These are phyloP conservation scores for Volvariella volvacea DNA, from an alignment of 1,284 basidiomycete species.

Conservation along the genomic window DNA sequence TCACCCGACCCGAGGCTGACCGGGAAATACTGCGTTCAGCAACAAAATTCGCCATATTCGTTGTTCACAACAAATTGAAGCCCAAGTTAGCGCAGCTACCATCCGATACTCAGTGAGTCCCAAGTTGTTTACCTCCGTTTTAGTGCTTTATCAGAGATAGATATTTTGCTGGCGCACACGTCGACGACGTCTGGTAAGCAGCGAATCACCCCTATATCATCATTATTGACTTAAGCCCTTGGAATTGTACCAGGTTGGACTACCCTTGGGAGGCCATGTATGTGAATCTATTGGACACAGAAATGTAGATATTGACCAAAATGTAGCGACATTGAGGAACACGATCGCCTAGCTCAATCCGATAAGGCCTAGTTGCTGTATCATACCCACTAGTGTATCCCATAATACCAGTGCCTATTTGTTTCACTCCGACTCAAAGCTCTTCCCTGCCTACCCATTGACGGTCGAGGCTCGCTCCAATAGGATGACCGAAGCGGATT, in stretches of 20 bases:
- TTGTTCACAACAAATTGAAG: slow-evolving; percentile 94
- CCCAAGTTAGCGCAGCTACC: slow-evolving; percentile 74
- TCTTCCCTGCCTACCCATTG: too few relatives aligned
- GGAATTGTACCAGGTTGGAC: slow-evolving; percentile 69
- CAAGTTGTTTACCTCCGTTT: background rate
- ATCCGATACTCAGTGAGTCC: slow-evolving; percentile 54
- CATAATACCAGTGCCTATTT: too few relatives aligned
- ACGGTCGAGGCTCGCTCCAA: too few relatives aligned
- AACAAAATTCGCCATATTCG: slow-evolving; percentile 86
- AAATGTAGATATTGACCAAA: background rate
- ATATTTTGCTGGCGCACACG: slow-evolving; percentile 64
- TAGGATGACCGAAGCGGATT: too few relatives aligned
- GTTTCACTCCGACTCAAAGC: too few relatives aligned
- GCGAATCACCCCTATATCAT: slow-evolving; percentile 5
- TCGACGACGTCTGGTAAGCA: slow-evolving; percentile 56
- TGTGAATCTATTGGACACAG: slow-evolving; percentile 18
- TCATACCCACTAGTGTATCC: too few relatives aligned
- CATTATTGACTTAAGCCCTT: too few relatives aligned
- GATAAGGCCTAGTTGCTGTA: slow-evolving; percentile 13
- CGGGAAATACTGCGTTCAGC: slow-evolving; percentile 55
- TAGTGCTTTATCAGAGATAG: slow-evolving; percentile 25
- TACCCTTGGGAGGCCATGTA: slow-evolving; percentile 81
- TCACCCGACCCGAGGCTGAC: slow-evolving; percentile 57
- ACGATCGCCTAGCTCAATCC: slow-evolving; percentile 53
- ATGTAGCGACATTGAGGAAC: slow-evolving; percentile 69